phyloP scores from a whole-genome alignment of 805 yeast genomes.

The Metahyphopichia silvanorum region DNA sequence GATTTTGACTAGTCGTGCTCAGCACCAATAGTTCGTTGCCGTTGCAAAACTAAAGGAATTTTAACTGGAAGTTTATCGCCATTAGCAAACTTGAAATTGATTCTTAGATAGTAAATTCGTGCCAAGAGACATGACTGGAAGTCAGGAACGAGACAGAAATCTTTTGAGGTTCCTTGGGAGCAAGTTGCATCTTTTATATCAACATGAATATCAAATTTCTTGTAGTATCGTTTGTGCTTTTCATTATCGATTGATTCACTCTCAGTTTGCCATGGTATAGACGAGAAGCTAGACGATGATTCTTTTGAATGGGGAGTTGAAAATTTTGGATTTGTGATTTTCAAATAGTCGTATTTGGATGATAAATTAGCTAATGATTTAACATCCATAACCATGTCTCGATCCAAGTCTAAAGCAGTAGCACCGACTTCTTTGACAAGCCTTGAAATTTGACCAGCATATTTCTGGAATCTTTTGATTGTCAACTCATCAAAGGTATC shows the following conservation, averaged over 20 bases:
- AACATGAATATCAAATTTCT: conserved; percentile 19
- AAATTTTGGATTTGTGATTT: conserved; percentile 14
- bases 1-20: not conserved
- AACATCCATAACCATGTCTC: conserved; percentile 24
- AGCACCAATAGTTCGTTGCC: conserved; percentile 2
- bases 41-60: conserved; percentile 26
- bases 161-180: conserved; percentile 12
- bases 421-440: conserved; percentile 19
- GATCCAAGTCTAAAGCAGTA: conserved; percentile 23
- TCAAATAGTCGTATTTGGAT: conserved; percentile 24
- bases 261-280: conserved; percentile 19
- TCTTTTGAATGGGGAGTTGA: conserved; percentile 7
- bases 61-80: conserved; percentile 20
- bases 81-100: conserved; percentile 20
- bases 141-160: conserved; percentile 35
- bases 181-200: conserved; percentile 23
- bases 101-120: conserved; percentile 29
- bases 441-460: conserved; percentile 25
- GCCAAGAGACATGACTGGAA: conserved; percentile 35
- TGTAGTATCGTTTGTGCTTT: conserved; percentile 13
- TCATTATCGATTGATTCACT: conserved; percentile 8
- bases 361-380: conserved; percentile 29
- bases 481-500: conserved; percentile 33
- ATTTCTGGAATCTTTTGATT: conserved; percentile 27
- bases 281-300: conserved; percentile 2